Base-by-base conservation (phyloP, 2,329 filamentous ascomycete species). In the Curvularia sp. region DNA sequence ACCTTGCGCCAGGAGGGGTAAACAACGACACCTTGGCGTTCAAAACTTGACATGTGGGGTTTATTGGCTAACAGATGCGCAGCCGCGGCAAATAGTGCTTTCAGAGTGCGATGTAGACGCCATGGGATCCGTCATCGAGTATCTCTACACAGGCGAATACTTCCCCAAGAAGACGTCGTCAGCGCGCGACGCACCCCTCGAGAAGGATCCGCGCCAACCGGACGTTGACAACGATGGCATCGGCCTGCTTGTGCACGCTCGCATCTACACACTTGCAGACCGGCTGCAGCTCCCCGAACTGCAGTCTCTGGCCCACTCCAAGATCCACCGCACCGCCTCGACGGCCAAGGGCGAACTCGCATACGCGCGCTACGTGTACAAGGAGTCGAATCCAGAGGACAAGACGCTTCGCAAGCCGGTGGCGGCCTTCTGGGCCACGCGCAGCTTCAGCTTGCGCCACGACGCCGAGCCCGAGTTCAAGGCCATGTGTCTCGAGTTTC, bases 331-430 rank as follows among this genome's bases (percentile, higher is more conserved):
- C 75, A 90, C 96, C 70, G 89, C 93, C 73, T 92, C 89, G 43
- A 96, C 91, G 0, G 92, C 92, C 34, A 89, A 89, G 79, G 93
- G 92, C 76, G 93, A 97, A 82, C 93, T 97, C 72, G 87, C 89
- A 25, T 97, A 97, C 77, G 93, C 93, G 8, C 87, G 92, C 75
- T 97, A 93, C 80, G 90, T 96, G 30, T 97, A 97, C 81, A 87
- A 86, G 60, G 87, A 92, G 78, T 95, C 91, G 10, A 77, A 80
- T 53, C 78, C 83, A 48, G 86, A 90, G 60, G 92, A 96, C 77
- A 80, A 79, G 12, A 86, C 86, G 2, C 92, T 96, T 69, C 87
- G 93, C 67, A 90, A 87, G 64, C 92, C 93, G 1, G 87, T 97
- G 49, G 92, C 91, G n/a, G 89, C 89, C 53, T 96, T 96, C 82